These are phyloP conservation scores for Boletus pseudopeckii DNA, from an alignment of 768 basidiomycete genomes.

Conservation along the genomic window DNA sequence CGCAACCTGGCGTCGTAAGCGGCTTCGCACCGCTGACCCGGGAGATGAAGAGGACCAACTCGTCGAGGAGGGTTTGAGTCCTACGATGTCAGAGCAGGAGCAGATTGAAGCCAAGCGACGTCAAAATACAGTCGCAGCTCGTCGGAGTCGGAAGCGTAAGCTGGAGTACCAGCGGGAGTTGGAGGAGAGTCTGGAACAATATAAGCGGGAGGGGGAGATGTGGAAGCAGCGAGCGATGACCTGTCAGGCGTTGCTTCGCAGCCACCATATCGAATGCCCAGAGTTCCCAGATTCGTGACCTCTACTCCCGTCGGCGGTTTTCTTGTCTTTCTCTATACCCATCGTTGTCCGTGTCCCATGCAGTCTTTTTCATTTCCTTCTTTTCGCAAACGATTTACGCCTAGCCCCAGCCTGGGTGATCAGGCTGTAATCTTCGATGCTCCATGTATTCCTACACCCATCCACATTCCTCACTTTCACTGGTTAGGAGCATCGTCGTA, in stretches of 20 bases:
- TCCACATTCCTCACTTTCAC: constrained; percentile 36
- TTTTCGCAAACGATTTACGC: constrained; percentile 5
- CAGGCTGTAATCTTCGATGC: constrained; percentile 41
- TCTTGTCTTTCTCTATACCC: constrained; percentile 8
- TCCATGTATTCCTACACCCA: constrained; percentile 34
- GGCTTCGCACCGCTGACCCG: constrained; percentile 45
- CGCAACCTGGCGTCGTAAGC: constrained; percentile 64
- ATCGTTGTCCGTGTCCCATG: background rate
- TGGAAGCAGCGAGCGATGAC: constrained; percentile 57
- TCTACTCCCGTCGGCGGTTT: background rate
- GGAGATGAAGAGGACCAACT: constrained; percentile 48
- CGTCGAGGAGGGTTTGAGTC: constrained; percentile 23
- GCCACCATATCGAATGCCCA: constrained; percentile 57
- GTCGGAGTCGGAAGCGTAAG: constrained; percentile 75
- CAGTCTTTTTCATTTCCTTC: constrained; percentile 8
- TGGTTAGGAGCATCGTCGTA: constrained; percentile 57
- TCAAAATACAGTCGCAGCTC: constrained; percentile 83
- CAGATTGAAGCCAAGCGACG: constrained; percentile 76
- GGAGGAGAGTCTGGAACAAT: constrained; percentile 50
- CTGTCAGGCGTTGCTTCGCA: constrained; percentile 49
- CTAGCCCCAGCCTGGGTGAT: background rate
- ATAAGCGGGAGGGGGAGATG: constrained; percentile 56
- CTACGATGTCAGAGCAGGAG: constrained; percentile 54
- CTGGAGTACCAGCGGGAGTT: constrained; percentile 63
- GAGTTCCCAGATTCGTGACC: constrained; percentile 38